Evolutionary conservation across 345 rosid species (phyloP).

Genomic region (Moricandia arvensis): DNA sequence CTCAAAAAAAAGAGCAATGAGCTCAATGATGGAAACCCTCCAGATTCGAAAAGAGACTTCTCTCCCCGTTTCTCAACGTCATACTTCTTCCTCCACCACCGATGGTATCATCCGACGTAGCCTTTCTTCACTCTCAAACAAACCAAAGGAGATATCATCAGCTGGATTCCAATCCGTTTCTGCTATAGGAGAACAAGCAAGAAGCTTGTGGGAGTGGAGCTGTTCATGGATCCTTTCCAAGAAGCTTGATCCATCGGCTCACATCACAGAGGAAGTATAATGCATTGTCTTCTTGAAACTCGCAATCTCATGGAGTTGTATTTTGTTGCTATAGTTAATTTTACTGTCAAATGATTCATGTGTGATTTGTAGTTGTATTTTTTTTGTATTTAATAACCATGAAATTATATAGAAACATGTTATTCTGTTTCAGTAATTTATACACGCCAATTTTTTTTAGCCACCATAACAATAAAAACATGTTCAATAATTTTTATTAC

Average conservation of each 20-base stretch:
- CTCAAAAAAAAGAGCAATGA: conserved; percentile 39
- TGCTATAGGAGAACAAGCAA: conserved; percentile 58
- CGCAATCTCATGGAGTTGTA: too few species aligned
- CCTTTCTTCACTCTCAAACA: conserved; percentile 63
- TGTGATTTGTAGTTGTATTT: conserved; percentile 24
- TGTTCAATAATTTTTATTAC: background rate
- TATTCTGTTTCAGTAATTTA: background rate
- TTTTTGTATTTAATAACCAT: conserved; percentile 18
- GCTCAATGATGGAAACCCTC: conserved; percentile 58
- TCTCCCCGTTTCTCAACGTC: conserved; percentile 65
- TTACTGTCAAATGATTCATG: conserved; percentile 10
- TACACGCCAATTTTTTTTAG: conserved; percentile 4
- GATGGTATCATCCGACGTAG: conserved; percentile 57
- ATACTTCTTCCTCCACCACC: too few species aligned
- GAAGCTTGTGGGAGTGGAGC: conserved; percentile 80
- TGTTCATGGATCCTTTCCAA: conserved; percentile 79
- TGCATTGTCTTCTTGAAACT: too few species aligned
- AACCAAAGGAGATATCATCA: conserved; percentile 4
- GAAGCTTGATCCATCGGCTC: conserved; percentile 55
- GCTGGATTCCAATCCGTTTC: conserved; percentile 54
- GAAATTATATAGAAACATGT: conserved; percentile 13
- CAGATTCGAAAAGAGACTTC: conserved; percentile 44
- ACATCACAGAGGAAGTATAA: conserved; percentile 66
- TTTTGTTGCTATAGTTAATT: conserved; percentile 8
- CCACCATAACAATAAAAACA: background rate